Evolutionary conservation across 257 asterid species (phyloP).

Genomic region (Solanum pinnatisectum): DNA sequence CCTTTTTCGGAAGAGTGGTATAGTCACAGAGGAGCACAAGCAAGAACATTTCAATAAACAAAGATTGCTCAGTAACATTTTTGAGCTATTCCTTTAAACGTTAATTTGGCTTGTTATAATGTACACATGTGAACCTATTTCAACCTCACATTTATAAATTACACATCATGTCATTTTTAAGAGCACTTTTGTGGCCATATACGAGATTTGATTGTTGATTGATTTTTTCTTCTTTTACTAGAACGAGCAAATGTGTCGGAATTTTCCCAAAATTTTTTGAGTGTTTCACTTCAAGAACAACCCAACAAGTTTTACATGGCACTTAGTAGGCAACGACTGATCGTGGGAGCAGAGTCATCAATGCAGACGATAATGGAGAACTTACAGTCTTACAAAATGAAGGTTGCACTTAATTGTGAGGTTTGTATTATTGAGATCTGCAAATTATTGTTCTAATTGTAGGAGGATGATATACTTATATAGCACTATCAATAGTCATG

Average conservation of each 20-base stretch:
- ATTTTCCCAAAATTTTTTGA: constrained; percentile 77
- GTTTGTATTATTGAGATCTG: constrained; percentile 16
- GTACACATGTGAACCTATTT: neutral
- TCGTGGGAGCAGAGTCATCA: constrained; percentile 47
- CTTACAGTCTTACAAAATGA: constrained; percentile 69
- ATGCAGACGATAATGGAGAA: constrained; percentile 88
- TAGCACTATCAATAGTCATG: neutral
- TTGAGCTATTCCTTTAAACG: neutral
- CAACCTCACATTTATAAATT: neutral
- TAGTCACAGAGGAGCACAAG: neutral
- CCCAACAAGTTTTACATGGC: constrained; percentile 67
- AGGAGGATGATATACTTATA: neutral
- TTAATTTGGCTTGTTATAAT: neutral
- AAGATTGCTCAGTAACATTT: neutral
- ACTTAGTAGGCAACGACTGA: constrained; percentile 67
- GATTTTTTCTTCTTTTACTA: constrained; percentile 37
- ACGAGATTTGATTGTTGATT: neutral
- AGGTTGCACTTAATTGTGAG: constrained; percentile 83
- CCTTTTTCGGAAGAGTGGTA: neutral
- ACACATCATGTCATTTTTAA: neutral
- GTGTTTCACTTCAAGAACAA: constrained; percentile 73
- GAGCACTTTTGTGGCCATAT: neutral
- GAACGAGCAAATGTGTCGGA: constrained; percentile 47
- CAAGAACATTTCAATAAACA: too few species aligned
- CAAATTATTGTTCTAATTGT: neutral